Percentiles rank a stretch among this genome's conserved stretches.
Conservation (phyloP, 805 yeast genomes). For the Lipomyces anomalus region DNA sequence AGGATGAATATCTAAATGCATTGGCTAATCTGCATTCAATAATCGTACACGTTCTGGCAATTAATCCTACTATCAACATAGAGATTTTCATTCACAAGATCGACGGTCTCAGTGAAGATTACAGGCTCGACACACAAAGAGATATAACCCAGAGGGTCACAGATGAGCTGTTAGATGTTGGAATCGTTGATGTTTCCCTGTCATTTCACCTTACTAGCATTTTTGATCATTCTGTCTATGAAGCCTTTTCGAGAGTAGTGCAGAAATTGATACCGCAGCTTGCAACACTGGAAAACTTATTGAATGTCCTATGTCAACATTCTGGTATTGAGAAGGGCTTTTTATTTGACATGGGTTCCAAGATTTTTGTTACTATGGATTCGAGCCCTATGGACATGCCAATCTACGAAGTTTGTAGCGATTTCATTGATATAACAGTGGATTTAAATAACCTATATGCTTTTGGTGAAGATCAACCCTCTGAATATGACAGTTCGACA, state of each 20-base stretch:
- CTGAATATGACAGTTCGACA: constrained; percentile 9
- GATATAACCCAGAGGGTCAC: constrained; percentile 95
- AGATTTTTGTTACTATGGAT: constrained; percentile 93
- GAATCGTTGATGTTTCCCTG: constrained; percentile 85
- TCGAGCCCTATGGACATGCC: constrained; percentile 93
- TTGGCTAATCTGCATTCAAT: constrained; percentile 82
- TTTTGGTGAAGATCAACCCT: neutral
- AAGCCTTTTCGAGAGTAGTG: constrained; percentile 88
- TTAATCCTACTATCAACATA: constrained; percentile 77
- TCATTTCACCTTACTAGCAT: constrained; percentile 89
- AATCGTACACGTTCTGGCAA: constrained; percentile 77
- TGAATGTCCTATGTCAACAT: constrained; percentile 83
- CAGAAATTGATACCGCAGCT: constrained; percentile 86
- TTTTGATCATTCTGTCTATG: constrained; percentile 92
- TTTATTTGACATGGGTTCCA: constrained; percentile 83
- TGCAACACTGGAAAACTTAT: constrained; percentile 78
- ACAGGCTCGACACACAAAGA: constrained; percentile 87
- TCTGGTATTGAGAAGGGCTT: constrained; percentile 90
- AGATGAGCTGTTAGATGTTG: constrained; percentile 83
- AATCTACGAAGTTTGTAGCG: constrained; percentile 94
- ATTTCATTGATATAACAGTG: constrained; percentile 88
- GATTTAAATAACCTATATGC: constrained; percentile 56
- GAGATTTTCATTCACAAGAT: constrained; percentile 94
- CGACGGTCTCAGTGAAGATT: constrained; percentile 92
- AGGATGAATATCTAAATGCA: constrained; percentile 91